A percentile compares a stretch with the other conserved stretches of the same genome.
phyloP scores from a whole-genome alignment of 805 yeast genomes.

The Metschnikowia borealis region DNA sequence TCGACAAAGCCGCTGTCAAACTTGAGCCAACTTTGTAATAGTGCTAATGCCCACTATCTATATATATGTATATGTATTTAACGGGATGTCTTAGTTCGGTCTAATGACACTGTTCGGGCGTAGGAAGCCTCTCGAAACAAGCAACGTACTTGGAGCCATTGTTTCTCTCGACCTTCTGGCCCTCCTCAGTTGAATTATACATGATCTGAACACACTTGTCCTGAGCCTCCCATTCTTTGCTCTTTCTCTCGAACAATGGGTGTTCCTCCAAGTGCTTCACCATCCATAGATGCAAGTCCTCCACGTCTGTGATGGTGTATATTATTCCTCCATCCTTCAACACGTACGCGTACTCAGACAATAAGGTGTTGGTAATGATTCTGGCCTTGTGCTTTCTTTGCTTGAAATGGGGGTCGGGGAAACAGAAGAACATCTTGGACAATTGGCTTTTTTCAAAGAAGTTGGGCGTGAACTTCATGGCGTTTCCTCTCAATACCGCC shows the following conservation, averaged over 20 bases:
- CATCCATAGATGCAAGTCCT: constrained; percentile 96
- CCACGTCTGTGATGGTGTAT: constrained; percentile 94
- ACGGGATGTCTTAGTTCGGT: constrained; percentile 1
- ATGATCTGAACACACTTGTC: constrained; percentile 84
- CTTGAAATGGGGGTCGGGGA: constrained; percentile 99
- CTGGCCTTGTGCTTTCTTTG: constrained; percentile 97
- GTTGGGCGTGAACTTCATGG: constrained; percentile 96
- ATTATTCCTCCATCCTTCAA: constrained; percentile 81
- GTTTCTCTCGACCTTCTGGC: constrained; percentile 91
- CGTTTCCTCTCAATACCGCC: constrained; percentile 87
- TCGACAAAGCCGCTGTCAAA: constrained; percentile 8
- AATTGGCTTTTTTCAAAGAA: constrained; percentile 81
- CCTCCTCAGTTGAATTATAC: constrained; percentile 95
- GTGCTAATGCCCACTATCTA: background rate
- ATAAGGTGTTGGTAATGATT: constrained; percentile 83
- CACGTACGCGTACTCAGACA: constrained; percentile 90
- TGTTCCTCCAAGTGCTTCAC: constrained; percentile 84
- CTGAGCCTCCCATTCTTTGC: constrained; percentile 69
- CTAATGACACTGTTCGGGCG: constrained; percentile 38
- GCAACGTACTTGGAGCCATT: constrained; percentile 85
- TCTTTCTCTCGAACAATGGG: constrained; percentile 81
- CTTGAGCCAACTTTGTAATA: constrained; percentile 9
- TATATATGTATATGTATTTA: background rate
- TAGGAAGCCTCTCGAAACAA: constrained; percentile 72
- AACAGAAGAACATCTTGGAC: constrained; percentile 92